Evolutionary conservation across 2,329 filamentous ascomycete species (phyloP).

Genomic region (Diaporthe citrichinensis): DNA sequence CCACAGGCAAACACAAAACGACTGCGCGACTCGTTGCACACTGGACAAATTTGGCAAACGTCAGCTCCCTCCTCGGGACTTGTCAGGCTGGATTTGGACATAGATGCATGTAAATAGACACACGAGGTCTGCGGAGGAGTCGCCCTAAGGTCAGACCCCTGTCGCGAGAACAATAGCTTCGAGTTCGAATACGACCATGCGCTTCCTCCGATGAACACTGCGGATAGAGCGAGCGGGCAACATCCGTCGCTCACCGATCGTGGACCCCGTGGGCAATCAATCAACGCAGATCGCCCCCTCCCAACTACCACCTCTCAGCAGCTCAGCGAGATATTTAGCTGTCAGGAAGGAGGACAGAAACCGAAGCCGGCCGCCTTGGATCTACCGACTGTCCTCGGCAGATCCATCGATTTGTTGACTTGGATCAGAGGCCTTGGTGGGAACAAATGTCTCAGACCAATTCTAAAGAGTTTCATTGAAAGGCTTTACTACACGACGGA

Average conservation of each 20-base stretch:
- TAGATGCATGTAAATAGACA: not conserved
- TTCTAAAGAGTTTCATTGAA: no score
- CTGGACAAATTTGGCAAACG: not conserved
- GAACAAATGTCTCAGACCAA: no score
- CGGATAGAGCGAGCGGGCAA: constrained; percentile 16
- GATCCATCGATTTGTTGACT: no score
- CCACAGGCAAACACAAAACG: not conserved
- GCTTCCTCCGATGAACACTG: constrained; percentile 4
- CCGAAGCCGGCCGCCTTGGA: not conserved
- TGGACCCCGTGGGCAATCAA: constrained; percentile 3
- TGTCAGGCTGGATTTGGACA: not conserved
- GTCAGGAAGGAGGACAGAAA: not conserved
- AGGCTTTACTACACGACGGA: no score
- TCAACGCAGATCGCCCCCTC: constrained; percentile 2
- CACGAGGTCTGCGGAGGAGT: not conserved
- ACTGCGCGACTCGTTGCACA: constrained; percentile 12
- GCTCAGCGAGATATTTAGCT: not conserved
- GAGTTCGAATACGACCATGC: constrained; percentile 14
- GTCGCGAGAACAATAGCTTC: not conserved
- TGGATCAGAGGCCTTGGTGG: no score
- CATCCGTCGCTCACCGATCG: constrained; percentile 25
- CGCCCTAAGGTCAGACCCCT: not conserved
- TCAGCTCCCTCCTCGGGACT: not conserved
- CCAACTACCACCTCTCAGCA: not conserved
- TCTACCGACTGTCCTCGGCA: not conserved